These are phyloP conservation scores for Dendrothele bispora DNA, from an alignment of 768 basidiomycete species.

Conservation along the genomic window DNA sequence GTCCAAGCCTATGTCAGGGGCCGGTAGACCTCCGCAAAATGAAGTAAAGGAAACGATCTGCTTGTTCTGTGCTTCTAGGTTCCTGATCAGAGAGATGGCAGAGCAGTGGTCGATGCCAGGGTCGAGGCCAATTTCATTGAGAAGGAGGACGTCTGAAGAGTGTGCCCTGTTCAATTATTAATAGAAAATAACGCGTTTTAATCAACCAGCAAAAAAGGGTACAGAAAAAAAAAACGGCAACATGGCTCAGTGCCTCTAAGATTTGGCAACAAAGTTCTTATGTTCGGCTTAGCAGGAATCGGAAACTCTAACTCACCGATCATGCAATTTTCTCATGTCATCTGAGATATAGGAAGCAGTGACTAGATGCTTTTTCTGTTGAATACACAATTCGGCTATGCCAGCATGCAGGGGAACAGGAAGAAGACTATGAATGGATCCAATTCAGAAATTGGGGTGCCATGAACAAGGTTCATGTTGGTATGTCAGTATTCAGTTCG, in stretches of 20 bases:
- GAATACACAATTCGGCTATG: constrained; percentile 75
- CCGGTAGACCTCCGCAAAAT: constrained; percentile 92
- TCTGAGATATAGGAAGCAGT: constrained; percentile 90
- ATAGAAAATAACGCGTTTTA: too few species aligned
- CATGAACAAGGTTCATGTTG: too few species aligned
- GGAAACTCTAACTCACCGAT: constrained; percentile 41
- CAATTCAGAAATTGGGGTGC: too few species aligned
- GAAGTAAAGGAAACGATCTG: constrained; percentile 74
- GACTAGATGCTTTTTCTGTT: constrained; percentile 70
- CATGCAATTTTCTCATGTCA: constrained; percentile 67
- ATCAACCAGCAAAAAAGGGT: constrained; percentile 4
- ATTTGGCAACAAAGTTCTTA: too few species aligned
- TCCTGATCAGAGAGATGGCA: constrained; percentile 67
- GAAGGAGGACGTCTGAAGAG: constrained; percentile 62
- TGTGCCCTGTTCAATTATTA: constrained; percentile 67
- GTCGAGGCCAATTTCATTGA: constrained; percentile 91
- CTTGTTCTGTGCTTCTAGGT: constrained; percentile 51
- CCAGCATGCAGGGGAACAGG: constrained; percentile 73
- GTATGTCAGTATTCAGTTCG: too few species aligned
- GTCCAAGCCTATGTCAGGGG: constrained; percentile 46
- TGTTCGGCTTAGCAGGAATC: too few species aligned
- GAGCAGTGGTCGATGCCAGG: constrained; percentile 91
- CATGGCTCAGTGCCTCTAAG: too few species aligned
- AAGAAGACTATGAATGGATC: constrained; percentile 56
- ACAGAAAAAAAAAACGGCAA: background rate